A percentile compares a stretch with the other conserved stretches of the same genome.
phyloP scores from a whole-genome alignment of 2,329 filamentous ascomycete species.

The Pyrenophora teres region DNA sequence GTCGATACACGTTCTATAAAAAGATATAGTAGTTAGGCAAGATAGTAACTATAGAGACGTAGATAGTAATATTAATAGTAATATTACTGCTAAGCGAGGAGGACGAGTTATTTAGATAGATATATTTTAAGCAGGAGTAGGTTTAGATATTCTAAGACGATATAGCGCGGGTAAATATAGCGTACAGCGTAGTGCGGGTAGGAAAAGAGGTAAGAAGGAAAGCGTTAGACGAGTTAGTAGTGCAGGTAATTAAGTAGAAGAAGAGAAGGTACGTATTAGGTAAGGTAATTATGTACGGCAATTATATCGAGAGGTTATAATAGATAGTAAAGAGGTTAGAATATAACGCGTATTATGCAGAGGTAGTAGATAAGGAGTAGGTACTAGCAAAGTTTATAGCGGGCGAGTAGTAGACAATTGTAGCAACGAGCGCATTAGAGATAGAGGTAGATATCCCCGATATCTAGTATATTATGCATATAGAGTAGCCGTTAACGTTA shows the following conservation, averaged over 20 bases:
- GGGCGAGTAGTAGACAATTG: slow-evolving; percentile 4
- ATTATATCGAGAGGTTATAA: slow-evolving; percentile 5
- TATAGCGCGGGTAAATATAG: slow-evolving; percentile 9
- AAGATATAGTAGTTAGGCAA: slow-evolving; percentile 21
- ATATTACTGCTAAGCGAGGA: no score
- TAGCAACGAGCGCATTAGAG: slow-evolving; percentile 17
- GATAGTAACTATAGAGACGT: slow-evolving; percentile 17
- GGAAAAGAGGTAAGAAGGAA: slow-evolving; percentile 3
- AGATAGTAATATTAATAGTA: no score
- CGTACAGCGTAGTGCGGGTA: slow-evolving; percentile 3
- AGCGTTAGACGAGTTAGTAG: slow-evolving; percentile 3
- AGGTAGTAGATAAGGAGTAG: slow-evolving; percentile 11
- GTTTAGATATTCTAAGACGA: no score
- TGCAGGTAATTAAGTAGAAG: slow-evolving; percentile 3
- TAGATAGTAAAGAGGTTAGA: slow-evolving; percentile 12
- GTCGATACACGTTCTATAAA: slow-evolving; percentile 13
- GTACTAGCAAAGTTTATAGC: slow-evolving; percentile 9
- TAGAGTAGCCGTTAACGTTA: slow-evolving; percentile 4
- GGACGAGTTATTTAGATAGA: no score
- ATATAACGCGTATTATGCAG: slow-evolving; percentile 9
- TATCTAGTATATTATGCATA: slow-evolving; percentile 13
- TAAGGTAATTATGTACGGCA: slow-evolving; percentile 12
- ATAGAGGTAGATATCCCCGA: slow-evolving; percentile 13
- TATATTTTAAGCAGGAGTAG: slow-evolving; percentile 11
- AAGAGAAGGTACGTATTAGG: slow-evolving; percentile 1